phyloP scores from a whole-genome alignment of 805 yeast genomes.

The Clavispora carvajalis region DNA sequence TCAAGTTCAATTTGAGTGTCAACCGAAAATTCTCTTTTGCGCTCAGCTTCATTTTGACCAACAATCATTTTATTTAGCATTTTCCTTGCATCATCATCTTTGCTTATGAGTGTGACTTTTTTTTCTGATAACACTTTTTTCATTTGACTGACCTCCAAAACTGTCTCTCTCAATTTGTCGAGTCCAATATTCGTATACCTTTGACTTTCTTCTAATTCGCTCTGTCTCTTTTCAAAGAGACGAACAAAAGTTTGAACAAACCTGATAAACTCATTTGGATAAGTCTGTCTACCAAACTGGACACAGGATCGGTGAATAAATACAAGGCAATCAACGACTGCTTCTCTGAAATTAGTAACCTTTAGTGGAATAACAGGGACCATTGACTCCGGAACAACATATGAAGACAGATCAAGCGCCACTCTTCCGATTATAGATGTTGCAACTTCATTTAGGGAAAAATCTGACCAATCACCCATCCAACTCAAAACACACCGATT shows the following conservation, averaged over 20 bases:
- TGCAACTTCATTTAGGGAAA: constrained; percentile 49
- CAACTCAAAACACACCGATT: constrained; percentile 85
- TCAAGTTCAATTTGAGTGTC: constrained; percentile 67
- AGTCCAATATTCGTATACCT: constrained; percentile 70
- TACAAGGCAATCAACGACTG: constrained; percentile 43
- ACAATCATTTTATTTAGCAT: constrained; percentile 71
- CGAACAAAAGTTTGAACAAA: constrained; percentile 42
- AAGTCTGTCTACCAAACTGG: constrained; percentile 8
- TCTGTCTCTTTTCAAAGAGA: constrained; percentile 39
- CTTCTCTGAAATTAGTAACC: constrained; percentile 33
- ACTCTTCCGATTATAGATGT: constrained; percentile 32
- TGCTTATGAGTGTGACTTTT: constrained; percentile 42
- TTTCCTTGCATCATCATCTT: constrained; percentile 62
- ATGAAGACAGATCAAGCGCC: constrained; percentile 51
- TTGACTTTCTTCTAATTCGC: constrained; percentile 57
- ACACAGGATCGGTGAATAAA: constrained; percentile 36
- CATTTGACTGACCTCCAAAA: constrained; percentile 61
- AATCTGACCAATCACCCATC: constrained; percentile 78
- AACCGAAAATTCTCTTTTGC: constrained; percentile 80
- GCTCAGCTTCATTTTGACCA: constrained; percentile 89
- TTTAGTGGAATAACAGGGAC: constrained; percentile 8
- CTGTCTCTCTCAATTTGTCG: constrained; percentile 71
- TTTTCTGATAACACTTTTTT: constrained; percentile 51
- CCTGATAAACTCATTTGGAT: constrained; percentile 56
- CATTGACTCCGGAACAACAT: constrained; percentile 25